Conservation (phyloP, 768 basidiomycete genomes). For the Candolleomyces efflorescens region DNA sequence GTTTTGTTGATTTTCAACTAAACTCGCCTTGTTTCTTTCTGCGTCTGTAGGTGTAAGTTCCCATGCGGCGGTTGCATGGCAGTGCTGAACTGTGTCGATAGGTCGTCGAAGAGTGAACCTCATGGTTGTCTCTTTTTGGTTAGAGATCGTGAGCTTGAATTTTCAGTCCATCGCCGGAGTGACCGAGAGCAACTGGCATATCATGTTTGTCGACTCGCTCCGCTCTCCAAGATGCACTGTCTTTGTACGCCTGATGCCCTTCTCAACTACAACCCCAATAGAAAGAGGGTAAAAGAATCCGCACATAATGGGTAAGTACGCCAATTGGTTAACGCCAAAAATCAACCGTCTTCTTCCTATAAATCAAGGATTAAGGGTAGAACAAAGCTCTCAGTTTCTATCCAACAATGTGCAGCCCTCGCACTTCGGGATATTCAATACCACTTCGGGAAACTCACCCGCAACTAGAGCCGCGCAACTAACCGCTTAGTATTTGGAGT, state of each 20-base stretch:
- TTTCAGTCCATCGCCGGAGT: constrained; percentile 81
- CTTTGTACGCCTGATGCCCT: constrained; percentile 75
- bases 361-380: constrained; percentile 93
- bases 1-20: constrained; percentile 50
- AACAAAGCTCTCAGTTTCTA: constrained; percentile 78
- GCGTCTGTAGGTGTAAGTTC: constrained; percentile 67
- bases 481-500: constrained; percentile 60
- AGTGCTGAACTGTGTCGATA: constrained; percentile 67
- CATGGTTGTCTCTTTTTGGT: constrained; percentile 76
- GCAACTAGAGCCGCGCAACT: constrained; percentile 80
- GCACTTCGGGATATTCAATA: constrained; percentile 56
- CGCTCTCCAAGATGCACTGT: constrained; percentile 90
- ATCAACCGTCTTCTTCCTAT: constrained; percentile 59
- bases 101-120: constrained; percentile 50
- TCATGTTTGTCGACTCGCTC: constrained; percentile 83
- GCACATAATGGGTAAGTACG: constrained; percentile 88
- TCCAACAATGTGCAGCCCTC: constrained; percentile 71
- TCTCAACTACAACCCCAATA: not conserved
- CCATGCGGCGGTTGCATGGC: constrained; percentile 52
- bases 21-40: constrained; percentile 60
- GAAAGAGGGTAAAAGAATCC: not conserved
- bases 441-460: constrained; percentile 88
- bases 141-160: constrained; percentile 63
- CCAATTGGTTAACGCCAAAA: constrained; percentile 71
- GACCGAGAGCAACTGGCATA: constrained; percentile 68